phyloP scores from a whole-genome alignment of 2,329 filamentous ascomycete species.

The Zopfia rhizophila region DNA sequence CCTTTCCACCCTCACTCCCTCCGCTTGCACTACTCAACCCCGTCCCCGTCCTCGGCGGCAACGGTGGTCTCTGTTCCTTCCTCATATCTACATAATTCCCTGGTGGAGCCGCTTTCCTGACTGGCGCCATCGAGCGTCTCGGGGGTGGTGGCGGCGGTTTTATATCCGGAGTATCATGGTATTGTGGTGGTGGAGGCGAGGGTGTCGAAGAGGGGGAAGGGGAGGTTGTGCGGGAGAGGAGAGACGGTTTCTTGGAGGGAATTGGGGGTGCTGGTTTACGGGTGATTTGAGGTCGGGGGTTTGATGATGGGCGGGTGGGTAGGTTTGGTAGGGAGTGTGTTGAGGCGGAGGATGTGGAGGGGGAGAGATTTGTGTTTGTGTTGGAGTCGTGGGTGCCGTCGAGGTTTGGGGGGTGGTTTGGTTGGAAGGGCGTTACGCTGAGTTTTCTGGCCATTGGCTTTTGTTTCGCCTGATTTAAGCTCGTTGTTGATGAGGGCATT shows the following conservation, averaged over 20 bases:
- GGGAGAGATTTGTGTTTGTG: slow-evolving; percentile 29
- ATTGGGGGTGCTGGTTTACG: slow-evolving; percentile 48
- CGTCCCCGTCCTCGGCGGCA: slow-evolving; percentile 46
- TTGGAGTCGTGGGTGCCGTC: slow-evolving; percentile 30
- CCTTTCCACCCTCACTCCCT: slow-evolving; percentile 13
- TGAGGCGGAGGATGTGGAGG: slow-evolving; percentile 36
- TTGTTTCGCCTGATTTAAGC: slow-evolving; percentile 24
- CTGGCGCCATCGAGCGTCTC: slow-evolving; percentile 41
- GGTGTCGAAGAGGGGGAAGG: slow-evolving; percentile 14
- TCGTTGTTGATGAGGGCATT: slow-evolving; percentile 22
- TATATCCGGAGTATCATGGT: slow-evolving; percentile 9
- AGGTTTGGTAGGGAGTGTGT: slow-evolving; percentile 42
- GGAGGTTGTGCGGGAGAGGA: slow-evolving; percentile 26
- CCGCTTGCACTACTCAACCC: slow-evolving; percentile 31
- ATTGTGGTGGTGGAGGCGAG: slow-evolving; percentile 21
- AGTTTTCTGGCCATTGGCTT: slow-evolving; percentile 41
- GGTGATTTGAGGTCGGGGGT: slow-evolving; percentile 34
- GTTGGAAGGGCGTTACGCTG: slow-evolving; percentile 42
- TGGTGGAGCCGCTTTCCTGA: too few species aligned
- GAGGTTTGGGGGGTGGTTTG: slow-evolving; percentile 30
- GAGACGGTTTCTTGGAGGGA: slow-evolving; percentile 45
- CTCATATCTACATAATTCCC: slow-evolving; percentile 30
- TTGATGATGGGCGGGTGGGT: slow-evolving; percentile 22
- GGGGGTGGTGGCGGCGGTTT: slow-evolving; percentile 31
- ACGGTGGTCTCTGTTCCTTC: slow-evolving; percentile 36